These are phyloP conservation scores for Myxozyma monticola DNA, from an alignment of 805 yeast species.

Conservation along the genomic window DNA sequence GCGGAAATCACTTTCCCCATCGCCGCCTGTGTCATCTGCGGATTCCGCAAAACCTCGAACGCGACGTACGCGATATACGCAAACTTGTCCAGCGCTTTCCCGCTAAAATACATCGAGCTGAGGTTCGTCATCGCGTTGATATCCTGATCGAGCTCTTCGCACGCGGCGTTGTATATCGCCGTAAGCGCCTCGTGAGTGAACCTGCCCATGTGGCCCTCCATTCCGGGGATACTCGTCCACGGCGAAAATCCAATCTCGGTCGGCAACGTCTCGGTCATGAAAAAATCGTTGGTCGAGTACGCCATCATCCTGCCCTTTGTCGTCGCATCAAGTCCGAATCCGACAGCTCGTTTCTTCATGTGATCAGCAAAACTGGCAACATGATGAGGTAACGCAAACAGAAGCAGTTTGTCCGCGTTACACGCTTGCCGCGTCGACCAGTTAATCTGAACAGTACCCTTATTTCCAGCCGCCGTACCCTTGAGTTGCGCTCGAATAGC, in stretches of 20 bases:
- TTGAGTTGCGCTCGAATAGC: constrained; percentile 50
- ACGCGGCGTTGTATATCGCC: constrained; percentile 51
- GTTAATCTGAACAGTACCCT: constrained; percentile 18
- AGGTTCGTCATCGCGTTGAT: constrained; percentile 58
- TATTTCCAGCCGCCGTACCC: constrained; percentile 38
- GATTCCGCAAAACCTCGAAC: constrained; percentile 62
- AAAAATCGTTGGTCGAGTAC: constrained; percentile 38
- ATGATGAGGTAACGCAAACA: constrained; percentile 73
- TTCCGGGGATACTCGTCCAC: constrained; percentile 41
- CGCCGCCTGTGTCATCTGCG: constrained; percentile 50
- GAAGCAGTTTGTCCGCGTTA: constrained; percentile 46
- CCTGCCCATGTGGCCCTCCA: constrained; percentile 46
- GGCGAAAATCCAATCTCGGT: constrained; percentile 55
- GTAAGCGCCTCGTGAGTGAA: constrained; percentile 43
- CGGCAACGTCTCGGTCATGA: constrained; percentile 44
- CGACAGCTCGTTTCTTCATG: constrained; percentile 37
- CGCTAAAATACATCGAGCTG: constrained; percentile 89
- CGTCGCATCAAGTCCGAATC: constrained; percentile 47
- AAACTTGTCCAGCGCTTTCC: constrained; percentile 84
- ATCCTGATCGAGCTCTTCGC: constrained; percentile 54
- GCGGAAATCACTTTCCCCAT: constrained; percentile 65
- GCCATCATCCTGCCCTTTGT: constrained; percentile 47
- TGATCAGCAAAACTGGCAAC: constrained; percentile 44
- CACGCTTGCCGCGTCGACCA: constrained; percentile 39
- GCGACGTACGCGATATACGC: constrained; percentile 80